phyloP scores from a whole-genome alignment of 371 early-diverging fungal species.

The Circinella umbellata region DNA sequence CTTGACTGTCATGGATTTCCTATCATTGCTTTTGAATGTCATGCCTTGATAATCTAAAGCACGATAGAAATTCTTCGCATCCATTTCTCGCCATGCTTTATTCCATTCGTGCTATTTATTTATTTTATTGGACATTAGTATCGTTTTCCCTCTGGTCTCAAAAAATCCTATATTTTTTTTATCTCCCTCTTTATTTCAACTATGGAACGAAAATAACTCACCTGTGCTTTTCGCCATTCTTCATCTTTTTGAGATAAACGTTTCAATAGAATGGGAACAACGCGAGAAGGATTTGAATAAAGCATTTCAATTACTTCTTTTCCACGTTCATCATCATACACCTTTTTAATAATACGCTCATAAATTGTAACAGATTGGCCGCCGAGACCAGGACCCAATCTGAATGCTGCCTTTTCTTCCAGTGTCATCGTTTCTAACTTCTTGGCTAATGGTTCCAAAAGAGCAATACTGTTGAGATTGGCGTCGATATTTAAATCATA shows the following conservation, averaged over 20 bases:
- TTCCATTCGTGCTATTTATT: slow-evolving; percentile 84
- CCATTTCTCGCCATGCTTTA: slow-evolving; percentile 96
- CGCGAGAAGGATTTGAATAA: slow-evolving; percentile 87
- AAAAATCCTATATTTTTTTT: not conserved
- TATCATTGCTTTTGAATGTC: slow-evolving; percentile 87
- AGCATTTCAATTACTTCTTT: slow-evolving; percentile 93
- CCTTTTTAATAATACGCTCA: slow-evolving; percentile 86
- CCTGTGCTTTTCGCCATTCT: slow-evolving; percentile 80
- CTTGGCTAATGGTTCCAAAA: slow-evolving; percentile 85
- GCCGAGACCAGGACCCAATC: slow-evolving; percentile 79
- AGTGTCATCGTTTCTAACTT: slow-evolving; percentile 75
- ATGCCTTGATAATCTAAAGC: slow-evolving; percentile 96
- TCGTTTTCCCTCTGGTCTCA: not conserved
- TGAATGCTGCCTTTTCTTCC: slow-evolving; percentile 77
- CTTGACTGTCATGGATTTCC: slow-evolving; percentile 78
- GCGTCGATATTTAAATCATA: slow-evolving; percentile 97
- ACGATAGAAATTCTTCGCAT: slow-evolving; percentile 94
- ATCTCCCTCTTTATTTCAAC: slow-evolving; percentile 35
- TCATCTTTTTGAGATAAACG: slow-evolving; percentile 97
- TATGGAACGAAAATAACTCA: slow-evolving; percentile 69
- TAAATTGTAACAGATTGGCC: slow-evolving; percentile 88
- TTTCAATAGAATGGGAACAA: slow-evolving; percentile 94
- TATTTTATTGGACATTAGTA: no score
- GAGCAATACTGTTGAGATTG: slow-evolving; percentile 85
- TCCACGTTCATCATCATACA: slow-evolving; percentile 90